phyloP scores from a whole-genome alignment of 768 basidiomycete genomes.

The Gelatoporia subvermispora region DNA sequence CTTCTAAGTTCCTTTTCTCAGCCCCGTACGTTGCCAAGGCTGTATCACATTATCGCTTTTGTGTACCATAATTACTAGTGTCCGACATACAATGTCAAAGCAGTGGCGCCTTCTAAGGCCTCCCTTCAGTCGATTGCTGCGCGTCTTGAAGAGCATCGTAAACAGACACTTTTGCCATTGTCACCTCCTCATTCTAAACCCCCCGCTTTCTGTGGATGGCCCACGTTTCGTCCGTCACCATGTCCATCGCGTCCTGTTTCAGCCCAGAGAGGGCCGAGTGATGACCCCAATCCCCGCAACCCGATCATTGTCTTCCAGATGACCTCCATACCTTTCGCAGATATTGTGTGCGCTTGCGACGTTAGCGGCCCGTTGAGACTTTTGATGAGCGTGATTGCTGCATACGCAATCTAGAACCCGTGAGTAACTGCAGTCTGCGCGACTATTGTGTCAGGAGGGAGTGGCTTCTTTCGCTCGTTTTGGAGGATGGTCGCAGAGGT shows the following conservation, averaged over 20 bases:
- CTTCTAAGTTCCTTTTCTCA: too few species aligned
- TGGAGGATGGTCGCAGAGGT: conserved; percentile 31
- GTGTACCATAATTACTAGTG: too few species aligned
- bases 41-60: too few species aligned
- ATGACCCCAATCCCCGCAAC: conserved; percentile 22
- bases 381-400: conserved; percentile 25
- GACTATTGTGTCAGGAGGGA: conserved; percentile 25
- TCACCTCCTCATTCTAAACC: not conserved
- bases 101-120: too few species aligned
- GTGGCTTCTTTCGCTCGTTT: conserved; percentile 27
- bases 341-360: conserved; percentile 23
- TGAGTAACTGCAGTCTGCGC: conserved; percentile 19
- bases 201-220: not conserved
- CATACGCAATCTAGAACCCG: conserved; percentile 23
- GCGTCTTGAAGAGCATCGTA: too few species aligned
- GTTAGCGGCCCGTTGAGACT: conserved; percentile 17
- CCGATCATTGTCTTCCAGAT: conserved; percentile 30
- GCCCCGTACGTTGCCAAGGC: too few species aligned
- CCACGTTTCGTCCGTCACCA: not conserved
- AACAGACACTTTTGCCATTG: not conserved
- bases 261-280: not conserved
- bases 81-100: too few species aligned
- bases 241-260: conserved; percentile 1
- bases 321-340: conserved; percentile 20
- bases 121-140: too few species aligned